Base-by-base conservation (phyloP, 2,329 filamentous ascomycete genomes). In the Cladosporium velox region DNA sequence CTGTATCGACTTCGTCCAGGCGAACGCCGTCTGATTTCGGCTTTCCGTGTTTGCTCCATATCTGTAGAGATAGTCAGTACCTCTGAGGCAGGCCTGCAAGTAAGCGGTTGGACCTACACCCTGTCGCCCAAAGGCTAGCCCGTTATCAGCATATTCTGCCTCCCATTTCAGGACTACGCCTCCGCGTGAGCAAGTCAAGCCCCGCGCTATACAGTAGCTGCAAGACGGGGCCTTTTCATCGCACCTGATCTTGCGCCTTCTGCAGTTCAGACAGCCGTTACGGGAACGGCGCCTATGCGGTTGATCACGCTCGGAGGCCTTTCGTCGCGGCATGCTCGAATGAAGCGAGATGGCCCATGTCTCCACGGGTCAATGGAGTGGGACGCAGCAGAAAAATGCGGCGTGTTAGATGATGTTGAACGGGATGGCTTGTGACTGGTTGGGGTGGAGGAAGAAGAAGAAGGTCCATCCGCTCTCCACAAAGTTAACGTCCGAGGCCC, bases 121-220 rank as follows among this genome's bases (percentile, higher is more conserved):
- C 28, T 78, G 72, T 61, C 79, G 73, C 4, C 80, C 80, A 71
- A 81, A 81, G 5, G 80, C 79, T 61, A 79, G 69, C 12, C 79
- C 80, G 10, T 77, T 77, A 61, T 73, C 78, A 61, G 69, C 70
- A 67, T 79, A 81, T 65, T 81, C 80, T 2, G 52, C 75, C 71
- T 70, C 80, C 68, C 65, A 78, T 49, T 71, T 71, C 59, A 71
- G 64, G 24, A 65, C 59, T 30, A 70, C 26, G 5, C 61, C 67
- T 61, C 65, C 74, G 4, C 76, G 78, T 14, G 75, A 74, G 65
- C 79, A 80, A 5, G 70, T 69, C 18, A 80, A 66, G 1, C 76
- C 75, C 69, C 74, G 77, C 65, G 77, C 73, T 64, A 66, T 65
- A 68, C 79, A 80, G 41, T 78, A 72, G 30, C 74, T 74, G 70